Evolutionary conservation across 1,284 basidiomycete genomes (phyloP).

Genomic region (Mycena sp.): DNA sequence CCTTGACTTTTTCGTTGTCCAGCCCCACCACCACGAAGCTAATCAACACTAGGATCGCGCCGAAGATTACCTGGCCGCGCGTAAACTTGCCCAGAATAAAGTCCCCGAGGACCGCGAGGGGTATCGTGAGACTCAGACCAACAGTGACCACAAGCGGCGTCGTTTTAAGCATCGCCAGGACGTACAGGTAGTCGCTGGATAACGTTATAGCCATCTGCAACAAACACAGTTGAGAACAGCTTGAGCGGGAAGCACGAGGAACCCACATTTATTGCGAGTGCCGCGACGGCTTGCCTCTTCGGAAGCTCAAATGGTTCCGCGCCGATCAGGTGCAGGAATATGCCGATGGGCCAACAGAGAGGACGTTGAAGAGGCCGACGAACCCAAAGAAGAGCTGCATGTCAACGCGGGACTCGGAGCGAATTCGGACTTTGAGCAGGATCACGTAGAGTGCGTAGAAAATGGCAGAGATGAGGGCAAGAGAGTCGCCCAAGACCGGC

Average conservation of each 20-base stretch:
- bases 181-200: constrained; percentile 88
- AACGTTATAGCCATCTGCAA: constrained; percentile 86
- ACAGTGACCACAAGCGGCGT: constrained; percentile 94
- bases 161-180: constrained; percentile 96
- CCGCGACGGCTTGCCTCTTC: constrained; percentile 62
- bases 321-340: constrained; percentile 82
- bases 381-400: constrained; percentile 97
- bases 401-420: constrained; percentile 85
- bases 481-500: constrained; percentile 74
- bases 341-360: constrained; percentile 84
- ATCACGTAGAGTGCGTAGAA: constrained; percentile 95
- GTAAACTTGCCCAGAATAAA: constrained; percentile 68
- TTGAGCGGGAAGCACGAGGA: neutral
- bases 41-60: constrained; percentile 72
- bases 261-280: constrained; percentile 81
- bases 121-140: constrained; percentile 95
- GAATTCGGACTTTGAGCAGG: constrained; percentile 89
- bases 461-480: constrained; percentile 84
- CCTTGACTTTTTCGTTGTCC: constrained; percentile 50
- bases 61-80: constrained; percentile 66
- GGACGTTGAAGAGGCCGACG: constrained; percentile 90
- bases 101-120: constrained; percentile 87
- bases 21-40: constrained; percentile 76
- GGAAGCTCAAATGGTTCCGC: constrained; percentile 86
- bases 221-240: neutral